Percentiles rank a stretch among this genome's conserved stretches.
phyloP scores from a whole-genome alignment of 2,329 filamentous ascomycete genomes.

The Amphichorda felina region DNA sequence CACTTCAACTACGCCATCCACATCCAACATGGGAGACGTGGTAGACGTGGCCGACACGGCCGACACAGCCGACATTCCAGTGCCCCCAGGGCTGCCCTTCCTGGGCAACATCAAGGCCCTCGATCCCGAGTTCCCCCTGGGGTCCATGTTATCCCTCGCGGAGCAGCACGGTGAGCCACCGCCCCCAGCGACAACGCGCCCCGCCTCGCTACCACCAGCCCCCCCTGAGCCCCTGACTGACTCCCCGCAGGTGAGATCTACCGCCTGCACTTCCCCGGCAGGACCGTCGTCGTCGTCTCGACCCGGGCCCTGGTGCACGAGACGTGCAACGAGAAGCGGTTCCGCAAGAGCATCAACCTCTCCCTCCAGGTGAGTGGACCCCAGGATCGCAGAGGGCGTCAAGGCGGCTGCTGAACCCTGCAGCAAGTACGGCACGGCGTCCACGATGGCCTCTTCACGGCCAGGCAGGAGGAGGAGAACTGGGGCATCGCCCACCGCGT shows the following conservation, averaged over 20 bases:
- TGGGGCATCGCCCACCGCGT: constrained; percentile 58
- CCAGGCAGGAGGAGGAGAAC: constrained; percentile 18
- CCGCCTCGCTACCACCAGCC: not conserved
- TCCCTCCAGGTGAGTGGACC: constrained; percentile 25
- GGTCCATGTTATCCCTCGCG: constrained; percentile 40
- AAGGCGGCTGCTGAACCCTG: no score
- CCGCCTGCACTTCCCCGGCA: constrained; percentile 15
- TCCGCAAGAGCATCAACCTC: constrained; percentile 42
- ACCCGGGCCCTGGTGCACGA: constrained; percentile 49
- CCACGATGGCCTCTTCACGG: constrained; percentile 55
- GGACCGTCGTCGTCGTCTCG: constrained; percentile 35
- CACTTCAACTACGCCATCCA: no score
- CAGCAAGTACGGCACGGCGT: constrained; percentile 46
- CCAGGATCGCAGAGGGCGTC: no score
- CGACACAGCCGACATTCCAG: constrained; percentile 36
- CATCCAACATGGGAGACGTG: no score
- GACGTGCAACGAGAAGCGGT: constrained; percentile 53
- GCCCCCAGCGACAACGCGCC: not conserved
- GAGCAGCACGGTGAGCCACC: constrained; percentile 44
- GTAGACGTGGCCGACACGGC: no score
- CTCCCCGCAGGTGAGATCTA: constrained; percentile 20
- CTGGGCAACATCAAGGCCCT: constrained; percentile 53
- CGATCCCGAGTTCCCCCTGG: constrained; percentile 39
- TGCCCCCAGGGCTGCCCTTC: constrained; percentile 47
- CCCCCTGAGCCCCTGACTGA: no score